Evolutionary conservation across 345 rosid species (phyloP), one percentile per base, ranked within the genome.

Genomic region (Eucalyptus erythrocorys): DNA sequence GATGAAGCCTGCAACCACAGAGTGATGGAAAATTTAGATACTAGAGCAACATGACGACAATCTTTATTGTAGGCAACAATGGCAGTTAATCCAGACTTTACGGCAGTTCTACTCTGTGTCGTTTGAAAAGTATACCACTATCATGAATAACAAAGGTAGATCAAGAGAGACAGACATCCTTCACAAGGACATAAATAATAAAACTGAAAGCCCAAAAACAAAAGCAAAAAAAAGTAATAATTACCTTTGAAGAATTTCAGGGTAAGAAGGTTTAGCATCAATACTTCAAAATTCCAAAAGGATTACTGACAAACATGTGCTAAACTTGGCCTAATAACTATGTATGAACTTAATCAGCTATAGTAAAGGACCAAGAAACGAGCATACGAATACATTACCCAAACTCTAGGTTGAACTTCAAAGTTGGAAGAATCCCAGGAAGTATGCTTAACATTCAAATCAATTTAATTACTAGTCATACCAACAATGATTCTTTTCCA

Each of bases 1-100:
- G 66, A 96, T 95, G 88, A 98, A 98, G 88, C 99, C 99, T 97
- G 95, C 91, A 92, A 90, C 85, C 86, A 88, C 66, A 87, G 51
- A 85, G 43, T 48, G 45, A 30, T 49, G 50, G 34, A 27, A 88
- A 76, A 76, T 40, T 76, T 76, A 76, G 45, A 76, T 40, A 76
- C 84, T 40, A 76, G 14, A 76, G 82, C 30, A 40, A 40, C 47
- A 21, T 21, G 47, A 76, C 7, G 9, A 40, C 84, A 76, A 40
- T 37, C 82, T 71, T 17, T 76, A 17, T 71, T 71, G 27, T 42
- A 24, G 14, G 27, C 27, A 1, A 76, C 47, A 40, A 11, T 21
- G 14, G 82, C 47, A 76, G 9, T 76, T 21, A 76, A 76, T 37
- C 82, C 82, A 76, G 24, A 76, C 9, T 76, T 37, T 6, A 21